Evolutionary conservation across 805 yeast genomes (phyloP), one percentile per base, ranked within the genome.

Genomic region (Metschnikowia orientalis): DNA sequence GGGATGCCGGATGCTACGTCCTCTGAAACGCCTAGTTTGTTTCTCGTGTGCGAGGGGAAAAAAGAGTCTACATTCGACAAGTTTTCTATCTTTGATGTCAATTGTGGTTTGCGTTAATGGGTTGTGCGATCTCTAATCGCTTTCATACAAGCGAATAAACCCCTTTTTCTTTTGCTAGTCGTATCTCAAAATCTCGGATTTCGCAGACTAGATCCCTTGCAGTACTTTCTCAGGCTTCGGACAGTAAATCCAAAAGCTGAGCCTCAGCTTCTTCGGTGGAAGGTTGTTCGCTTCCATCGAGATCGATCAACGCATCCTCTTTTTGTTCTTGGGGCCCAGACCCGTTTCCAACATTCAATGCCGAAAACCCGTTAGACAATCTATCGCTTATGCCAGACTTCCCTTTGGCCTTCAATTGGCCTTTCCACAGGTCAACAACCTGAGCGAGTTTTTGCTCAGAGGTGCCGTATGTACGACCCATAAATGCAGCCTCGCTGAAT

Each of bases 401-500:
- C 23, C 81, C 83, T 23, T 63, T 57, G 9, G 59, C 50, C 2
- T 33, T 51, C 38, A 90, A 67, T 26, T 67, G 56, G 10, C 66
- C 57, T 58, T 83, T 84, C 97, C 98, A 90, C 37, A 62, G 55
- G 8, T 63, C 61, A 21, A 85, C 75, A 14, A 73, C 57, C 15
- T 61, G 56, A 18, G 63, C 55, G 17, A 79, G 56, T 37, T 68
- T 70, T 8, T 65, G 68, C 14, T 47, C 34, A 14, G 51, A 44
- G 14, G 50, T 48, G 25, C 78, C 77, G 53, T 87, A 92, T 22
- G 92, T 80, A 28, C 72, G 67, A 22, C 83, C 83, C 44, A 92
- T 73, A 41, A 92, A 55, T 2, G 96, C 74, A 19, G 96, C 96
- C 59, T 92, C 98, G 1, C 95, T 69, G 38, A 67, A 69, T 54